These are phyloP conservation scores for Phoenix roebelenii DNA, from an alignment of 176 grass and related monocot genomes.

Conservation along the genomic window DNA sequence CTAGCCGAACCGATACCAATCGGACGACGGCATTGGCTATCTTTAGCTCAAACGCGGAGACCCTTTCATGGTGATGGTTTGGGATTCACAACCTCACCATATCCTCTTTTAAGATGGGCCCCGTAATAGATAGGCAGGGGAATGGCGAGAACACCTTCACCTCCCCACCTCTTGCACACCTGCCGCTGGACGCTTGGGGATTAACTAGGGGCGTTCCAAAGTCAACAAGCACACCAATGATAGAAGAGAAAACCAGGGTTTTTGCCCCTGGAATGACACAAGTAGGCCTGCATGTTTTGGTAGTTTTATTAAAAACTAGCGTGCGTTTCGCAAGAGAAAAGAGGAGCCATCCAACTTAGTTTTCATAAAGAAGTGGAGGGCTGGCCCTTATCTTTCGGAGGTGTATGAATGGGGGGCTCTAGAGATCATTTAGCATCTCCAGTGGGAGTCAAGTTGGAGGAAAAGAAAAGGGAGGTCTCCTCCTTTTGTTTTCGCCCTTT, in stretches of 20 bases:
- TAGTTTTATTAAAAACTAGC: not conserved
- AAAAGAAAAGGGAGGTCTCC: constrained; percentile 53
- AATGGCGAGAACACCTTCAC: constrained; percentile 2
- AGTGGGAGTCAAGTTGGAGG: constrained; percentile 79
- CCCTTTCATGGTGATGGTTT: constrained; percentile 33
- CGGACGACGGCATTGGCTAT: constrained; percentile 8
- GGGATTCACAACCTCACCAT: constrained; percentile 33
- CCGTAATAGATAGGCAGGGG: not conserved
- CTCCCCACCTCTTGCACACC: not conserved
- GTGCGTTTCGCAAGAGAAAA: constrained; percentile 17
- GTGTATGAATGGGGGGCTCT: constrained; percentile 11
- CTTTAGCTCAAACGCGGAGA: constrained; percentile 10
- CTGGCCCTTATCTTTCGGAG: constrained; percentile 7
- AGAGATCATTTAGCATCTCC: constrained; percentile 30
- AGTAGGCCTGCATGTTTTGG: constrained; percentile 18
- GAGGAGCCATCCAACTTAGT: constrained; percentile 18
- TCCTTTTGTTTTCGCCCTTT: constrained; percentile 12
- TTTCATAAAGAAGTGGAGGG: constrained; percentile 18
- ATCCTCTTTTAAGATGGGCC: constrained; percentile 45
- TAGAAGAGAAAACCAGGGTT: constrained; percentile 11
- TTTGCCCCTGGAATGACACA: constrained; percentile 4
- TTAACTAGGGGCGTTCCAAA: not conserved
- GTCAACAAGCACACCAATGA: constrained; percentile 35
- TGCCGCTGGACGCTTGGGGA: constrained; percentile 3
- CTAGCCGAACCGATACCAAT: constrained; percentile 31